These are phyloP conservation scores for Capsicum chinense DNA, from an alignment of 257 asterid genomes.

Conservation along the genomic window DNA sequence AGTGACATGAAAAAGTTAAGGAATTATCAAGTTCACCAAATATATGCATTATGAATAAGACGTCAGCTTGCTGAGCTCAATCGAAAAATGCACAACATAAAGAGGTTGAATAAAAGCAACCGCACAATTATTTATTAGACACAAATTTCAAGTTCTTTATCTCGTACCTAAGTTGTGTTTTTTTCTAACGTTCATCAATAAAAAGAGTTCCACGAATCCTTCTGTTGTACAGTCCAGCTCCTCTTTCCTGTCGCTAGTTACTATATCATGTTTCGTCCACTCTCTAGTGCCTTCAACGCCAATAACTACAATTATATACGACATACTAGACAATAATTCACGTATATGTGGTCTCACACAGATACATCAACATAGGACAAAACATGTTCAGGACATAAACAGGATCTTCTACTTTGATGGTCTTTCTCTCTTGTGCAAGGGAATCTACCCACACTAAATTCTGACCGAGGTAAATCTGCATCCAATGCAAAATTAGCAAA, in stretches of 20 bases:
- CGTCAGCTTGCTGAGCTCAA: too few species aligned
- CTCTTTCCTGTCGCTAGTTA: neutral
- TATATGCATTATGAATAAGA: neutral
- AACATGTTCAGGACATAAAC: constrained; percentile 45
- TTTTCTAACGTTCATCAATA: too few species aligned
- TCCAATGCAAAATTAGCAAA: neutral
- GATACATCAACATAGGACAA: constrained; percentile 52
- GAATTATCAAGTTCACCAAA: neutral
- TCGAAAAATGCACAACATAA: neutral
- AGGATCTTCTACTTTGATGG: constrained; percentile 61
- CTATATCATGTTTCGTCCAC: neutral
- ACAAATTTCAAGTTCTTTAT: neutral
- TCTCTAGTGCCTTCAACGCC: neutral
- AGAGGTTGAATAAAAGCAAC: neutral
- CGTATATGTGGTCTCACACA: constrained; percentile 33
- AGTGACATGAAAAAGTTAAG: neutral
- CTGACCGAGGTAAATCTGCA: constrained; percentile 67
- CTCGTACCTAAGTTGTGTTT: too few species aligned
- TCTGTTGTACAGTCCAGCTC: neutral
- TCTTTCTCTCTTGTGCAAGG: constrained; percentile 38
- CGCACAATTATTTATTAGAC: neutral
- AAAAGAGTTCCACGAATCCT: neutral
- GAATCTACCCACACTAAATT: constrained; percentile 52
- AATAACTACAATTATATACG: neutral
- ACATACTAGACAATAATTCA: neutral